phyloP scores from a whole-genome alignment of 352 stramenopile genomes.

The Phytophthora macrochlamydospora region DNA sequence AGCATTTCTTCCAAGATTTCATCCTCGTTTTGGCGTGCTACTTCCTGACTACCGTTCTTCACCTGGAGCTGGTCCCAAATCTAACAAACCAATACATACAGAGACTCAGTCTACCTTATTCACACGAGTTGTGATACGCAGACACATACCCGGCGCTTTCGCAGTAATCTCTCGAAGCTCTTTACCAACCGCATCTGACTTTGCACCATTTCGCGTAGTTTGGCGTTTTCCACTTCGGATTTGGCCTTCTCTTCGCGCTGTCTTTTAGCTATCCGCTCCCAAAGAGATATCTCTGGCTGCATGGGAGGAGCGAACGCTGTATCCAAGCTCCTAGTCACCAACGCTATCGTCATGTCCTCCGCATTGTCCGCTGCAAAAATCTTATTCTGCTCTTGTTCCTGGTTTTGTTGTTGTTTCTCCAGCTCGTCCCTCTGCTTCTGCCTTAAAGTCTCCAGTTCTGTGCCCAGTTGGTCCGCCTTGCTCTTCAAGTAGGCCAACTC shows the following conservation, averaged over 20 bases:
- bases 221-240: slow-evolving; percentile 49
- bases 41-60: slow-evolving; percentile 9
- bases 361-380: neutral
- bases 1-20: slow-evolving; percentile 32
- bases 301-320: slow-evolving; percentile 3
- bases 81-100: slow-evolving; percentile 6
- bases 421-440: slow-evolving; percentile 22
- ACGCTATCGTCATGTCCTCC: neutral
- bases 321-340: slow-evolving; percentile 8
- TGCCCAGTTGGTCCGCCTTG: slow-evolving; percentile 30
- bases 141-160: slow-evolving; percentile 36
- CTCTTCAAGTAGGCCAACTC: slow-evolving; percentile 36
- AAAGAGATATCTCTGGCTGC: slow-evolving; percentile 29
- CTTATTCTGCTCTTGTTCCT: slow-evolving; percentile 16
- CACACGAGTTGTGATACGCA: neutral
- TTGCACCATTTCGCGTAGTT: slow-evolving; percentile 48
- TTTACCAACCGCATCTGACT: slow-evolving; percentile 41
- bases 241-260: slow-evolving; percentile 41
- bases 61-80: slow-evolving; percentile 39
- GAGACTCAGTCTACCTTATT: neutral
- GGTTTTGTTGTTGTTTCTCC: slow-evolving; percentile 22
- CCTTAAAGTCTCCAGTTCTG: slow-evolving; percentile 25
- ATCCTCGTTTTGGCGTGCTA: slow-evolving; percentile 17
- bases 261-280: slow-evolving; percentile 45
- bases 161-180: slow-evolving; percentile 45